Conservation (phyloP, 805 yeast genomes). For the Candida maltosa region DNA sequence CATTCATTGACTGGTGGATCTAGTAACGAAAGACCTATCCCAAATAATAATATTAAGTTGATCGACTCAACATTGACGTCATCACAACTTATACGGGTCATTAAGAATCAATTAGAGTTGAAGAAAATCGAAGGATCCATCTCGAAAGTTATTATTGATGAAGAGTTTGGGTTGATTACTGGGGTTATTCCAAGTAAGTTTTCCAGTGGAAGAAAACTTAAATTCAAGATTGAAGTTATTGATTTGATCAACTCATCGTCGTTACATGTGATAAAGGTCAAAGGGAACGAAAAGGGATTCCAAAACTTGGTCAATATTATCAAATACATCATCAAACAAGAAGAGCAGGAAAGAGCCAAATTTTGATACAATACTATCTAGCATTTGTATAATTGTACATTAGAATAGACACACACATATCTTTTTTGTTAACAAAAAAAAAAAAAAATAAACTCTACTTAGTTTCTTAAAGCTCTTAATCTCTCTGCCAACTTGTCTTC, state of each 20-base stretch:
- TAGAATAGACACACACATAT: no score
- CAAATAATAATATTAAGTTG: constrained; percentile 22
- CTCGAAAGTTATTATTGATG: constrained; percentile 37
- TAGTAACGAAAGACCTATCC: constrained; percentile 1
- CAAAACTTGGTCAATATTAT: constrained; percentile 41
- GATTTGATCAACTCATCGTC: constrained; percentile 36
- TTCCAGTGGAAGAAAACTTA: constrained; percentile 44
- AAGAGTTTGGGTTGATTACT: constrained; percentile 39
- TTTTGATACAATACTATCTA: neutral
- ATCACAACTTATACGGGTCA: constrained; percentile 26
- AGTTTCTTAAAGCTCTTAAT: constrained; percentile 72
- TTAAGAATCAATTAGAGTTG: constrained; percentile 41
- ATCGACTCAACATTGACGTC: constrained; percentile 32
- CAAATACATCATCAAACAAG: constrained; percentile 42
- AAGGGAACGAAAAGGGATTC: constrained; percentile 47
- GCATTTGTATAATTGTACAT: no score
- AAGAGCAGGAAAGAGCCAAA: constrained; percentile 21
- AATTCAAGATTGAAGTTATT: constrained; percentile 42
- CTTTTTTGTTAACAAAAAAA: neutral
- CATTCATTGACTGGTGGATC: constrained; percentile 17
- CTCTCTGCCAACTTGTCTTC: constrained; percentile 89
- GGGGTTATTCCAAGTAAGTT: constrained; percentile 47
- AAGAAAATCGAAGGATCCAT: constrained; percentile 51
- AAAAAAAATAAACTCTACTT: neutral
- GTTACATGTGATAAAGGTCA: constrained; percentile 39